A percentile compares a stretch with the other conserved stretches of the same genome.
Conservation (phyloP, 2,329 filamentous ascomycete genomes). For the Monosporascus cannonballus region DNA sequence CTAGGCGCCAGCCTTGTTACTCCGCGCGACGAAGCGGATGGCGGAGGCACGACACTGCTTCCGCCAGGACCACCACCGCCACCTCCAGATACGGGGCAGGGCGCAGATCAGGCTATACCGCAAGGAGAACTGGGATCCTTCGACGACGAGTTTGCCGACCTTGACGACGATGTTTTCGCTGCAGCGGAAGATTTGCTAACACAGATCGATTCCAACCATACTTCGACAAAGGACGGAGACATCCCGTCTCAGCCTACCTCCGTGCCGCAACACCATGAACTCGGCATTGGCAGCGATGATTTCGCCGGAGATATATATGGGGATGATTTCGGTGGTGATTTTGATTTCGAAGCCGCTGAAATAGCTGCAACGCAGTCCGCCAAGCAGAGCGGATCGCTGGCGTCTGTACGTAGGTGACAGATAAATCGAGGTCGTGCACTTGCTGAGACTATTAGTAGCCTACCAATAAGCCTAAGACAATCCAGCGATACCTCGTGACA, state of each 20-base stretch:
- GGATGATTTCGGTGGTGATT: conserved; percentile 67
- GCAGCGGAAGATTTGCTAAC: conserved; percentile 38
- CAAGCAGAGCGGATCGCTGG: conserved; percentile 24
- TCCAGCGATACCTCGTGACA: conserved; percentile 81
- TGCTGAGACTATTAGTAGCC: conserved; percentile 65
- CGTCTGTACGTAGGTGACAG: conserved; percentile 47
- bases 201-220: conserved; percentile 24
- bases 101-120: conserved; percentile 3
- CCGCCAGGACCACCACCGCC: conserved; percentile 5
- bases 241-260: conserved; percentile 11
- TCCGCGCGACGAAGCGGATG: conserved; percentile 14
- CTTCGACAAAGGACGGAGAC: conserved; percentile 7
- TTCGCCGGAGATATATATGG: conserved; percentile 46
- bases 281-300: conserved; percentile 23
- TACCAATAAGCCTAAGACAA: conserved; percentile 61
- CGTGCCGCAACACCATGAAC: conserved; percentile 1
- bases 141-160: conserved; percentile 59
- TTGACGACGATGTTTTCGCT: conserved; percentile 56
- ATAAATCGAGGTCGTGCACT: conserved; percentile 23
- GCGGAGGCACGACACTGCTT: conserved; percentile 5
- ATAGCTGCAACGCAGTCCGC: conserved; percentile 64
- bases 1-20: conserved; percentile 38
- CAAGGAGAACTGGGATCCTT: conserved; percentile 14
- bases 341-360: conserved; percentile 74
- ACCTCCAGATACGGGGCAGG: conserved; percentile 11